Conservation (phyloP, 1,284 basidiomycete species). For the Heterobasidion annosum region DNA sequence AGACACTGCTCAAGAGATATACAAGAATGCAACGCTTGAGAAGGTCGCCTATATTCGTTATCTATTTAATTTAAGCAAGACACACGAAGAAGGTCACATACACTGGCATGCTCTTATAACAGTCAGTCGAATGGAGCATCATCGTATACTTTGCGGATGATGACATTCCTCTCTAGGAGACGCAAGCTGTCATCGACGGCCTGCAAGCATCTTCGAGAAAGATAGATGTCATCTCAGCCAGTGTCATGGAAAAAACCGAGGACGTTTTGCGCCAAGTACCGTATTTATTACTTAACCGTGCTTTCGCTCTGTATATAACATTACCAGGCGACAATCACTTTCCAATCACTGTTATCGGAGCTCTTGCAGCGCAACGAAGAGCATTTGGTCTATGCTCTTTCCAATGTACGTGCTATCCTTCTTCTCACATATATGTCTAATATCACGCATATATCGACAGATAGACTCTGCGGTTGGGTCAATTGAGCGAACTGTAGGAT, state of each 20-base stretch:
- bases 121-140: constrained; percentile 13
- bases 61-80: constrained; percentile 35
- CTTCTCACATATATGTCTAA: not conserved
- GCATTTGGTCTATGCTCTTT: not conserved
- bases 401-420: not conserved
- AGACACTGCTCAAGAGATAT: constrained; percentile 63
- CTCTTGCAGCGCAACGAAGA: not conserved
- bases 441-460: not conserved
- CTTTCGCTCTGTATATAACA: not conserved
- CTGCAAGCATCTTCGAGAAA: constrained; percentile 4
- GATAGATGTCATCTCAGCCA: constrained; percentile 4
- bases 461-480: not conserved
- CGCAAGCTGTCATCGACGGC: constrained; percentile 1
- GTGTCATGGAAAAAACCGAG: not conserved
- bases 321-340: not conserved
- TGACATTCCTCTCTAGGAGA: constrained; percentile 2
- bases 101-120: constrained; percentile 18
- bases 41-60: constrained; percentile 41
- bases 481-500: not conserved
- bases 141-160: not conserved
- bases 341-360: not conserved
- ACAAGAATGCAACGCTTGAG: constrained; percentile 54
- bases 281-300: not conserved
- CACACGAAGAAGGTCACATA: constrained; percentile 17
- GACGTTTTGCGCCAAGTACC: constrained; percentile 8